These are phyloP conservation scores for Musa schizocarpa DNA, from an alignment of 176 grass and related monocot genomes.

Conservation along the genomic window DNA sequence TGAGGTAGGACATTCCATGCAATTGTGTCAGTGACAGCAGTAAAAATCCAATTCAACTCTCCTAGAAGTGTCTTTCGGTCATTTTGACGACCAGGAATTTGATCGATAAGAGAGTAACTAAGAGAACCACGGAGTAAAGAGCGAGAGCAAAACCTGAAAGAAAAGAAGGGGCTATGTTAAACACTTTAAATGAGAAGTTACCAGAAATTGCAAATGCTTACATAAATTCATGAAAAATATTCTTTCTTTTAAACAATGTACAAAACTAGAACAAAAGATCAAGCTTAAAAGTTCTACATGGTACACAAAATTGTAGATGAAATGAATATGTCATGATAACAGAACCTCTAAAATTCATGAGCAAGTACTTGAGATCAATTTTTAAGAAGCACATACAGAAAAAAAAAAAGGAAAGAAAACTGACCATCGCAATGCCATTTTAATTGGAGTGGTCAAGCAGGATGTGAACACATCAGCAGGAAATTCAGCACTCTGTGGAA, in stretches of 20 bases:
- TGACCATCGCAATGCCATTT: constrained; percentile 96
- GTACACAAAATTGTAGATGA: neutral
- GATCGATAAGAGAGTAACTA: constrained; percentile 53
- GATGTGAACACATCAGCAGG: constrained; percentile 96
- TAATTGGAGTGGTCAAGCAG: constrained; percentile 92
- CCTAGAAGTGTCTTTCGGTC: constrained; percentile 95
- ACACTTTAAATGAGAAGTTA: neutral
- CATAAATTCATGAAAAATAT: neutral
- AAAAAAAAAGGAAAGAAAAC: constrained; percentile 5
- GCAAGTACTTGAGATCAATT: no score
- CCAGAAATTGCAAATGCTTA: neutral
- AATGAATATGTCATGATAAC: no score
- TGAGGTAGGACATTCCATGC: constrained; percentile 99
- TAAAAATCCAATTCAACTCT: constrained; percentile 99
- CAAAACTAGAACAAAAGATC: neutral
- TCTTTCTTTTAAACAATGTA: neutral
- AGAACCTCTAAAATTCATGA: no score
- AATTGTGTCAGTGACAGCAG: constrained; percentile 92
- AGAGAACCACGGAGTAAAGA: constrained; percentile 69
- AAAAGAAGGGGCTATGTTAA: neutral
- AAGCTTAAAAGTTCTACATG: neutral
- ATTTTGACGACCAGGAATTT: constrained; percentile 96
- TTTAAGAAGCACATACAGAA: neutral
- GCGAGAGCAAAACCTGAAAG: constrained; percentile 72
- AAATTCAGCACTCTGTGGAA: constrained; percentile 90